phyloP scores from a whole-genome alignment of 106 monocot species.

The Allium fistulosum region DNA sequence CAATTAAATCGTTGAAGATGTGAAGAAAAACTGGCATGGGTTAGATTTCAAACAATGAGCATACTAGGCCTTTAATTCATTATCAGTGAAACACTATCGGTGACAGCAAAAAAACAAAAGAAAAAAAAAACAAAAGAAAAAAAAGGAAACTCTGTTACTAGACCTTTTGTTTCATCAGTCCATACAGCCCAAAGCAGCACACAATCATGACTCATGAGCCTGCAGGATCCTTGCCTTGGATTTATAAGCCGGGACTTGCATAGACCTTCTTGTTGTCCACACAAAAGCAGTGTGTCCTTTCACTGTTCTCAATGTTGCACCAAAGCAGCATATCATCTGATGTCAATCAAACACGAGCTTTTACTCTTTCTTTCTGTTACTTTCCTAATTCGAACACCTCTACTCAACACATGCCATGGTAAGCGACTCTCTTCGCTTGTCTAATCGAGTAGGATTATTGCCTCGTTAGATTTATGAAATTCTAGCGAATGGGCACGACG shows the following conservation, averaged over 20 bases:
- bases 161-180: too few species aligned
- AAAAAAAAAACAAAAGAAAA: too few species aligned
- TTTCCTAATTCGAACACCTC: conserved; percentile 26
- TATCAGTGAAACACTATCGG: too few species aligned
- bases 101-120: too few species aligned
- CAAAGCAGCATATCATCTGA: neutral
- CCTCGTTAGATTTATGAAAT: too few species aligned
- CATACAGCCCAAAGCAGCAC: neutral
- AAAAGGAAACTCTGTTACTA: too few species aligned
- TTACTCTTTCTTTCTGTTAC: conserved; percentile 13
- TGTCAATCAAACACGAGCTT: conserved; percentile 20
- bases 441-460: too few species aligned
- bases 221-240: conserved; percentile 24
- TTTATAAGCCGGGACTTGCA: conserved; percentile 34
- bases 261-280: conserved; percentile 22
- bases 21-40: too few species aligned
- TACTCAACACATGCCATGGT: conserved; percentile 21
- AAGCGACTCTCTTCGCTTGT: neutral
- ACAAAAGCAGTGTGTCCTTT: conserved; percentile 34
- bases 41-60: too few species aligned
- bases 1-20: too few species aligned
- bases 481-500: too few species aligned
- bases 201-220: conserved; percentile 10
- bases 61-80: too few species aligned
- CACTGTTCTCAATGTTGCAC: conserved; percentile 15